Evolutionary conservation across 805 yeast species (phyloP).

Genomic region (Yamadazyma sp.): DNA sequence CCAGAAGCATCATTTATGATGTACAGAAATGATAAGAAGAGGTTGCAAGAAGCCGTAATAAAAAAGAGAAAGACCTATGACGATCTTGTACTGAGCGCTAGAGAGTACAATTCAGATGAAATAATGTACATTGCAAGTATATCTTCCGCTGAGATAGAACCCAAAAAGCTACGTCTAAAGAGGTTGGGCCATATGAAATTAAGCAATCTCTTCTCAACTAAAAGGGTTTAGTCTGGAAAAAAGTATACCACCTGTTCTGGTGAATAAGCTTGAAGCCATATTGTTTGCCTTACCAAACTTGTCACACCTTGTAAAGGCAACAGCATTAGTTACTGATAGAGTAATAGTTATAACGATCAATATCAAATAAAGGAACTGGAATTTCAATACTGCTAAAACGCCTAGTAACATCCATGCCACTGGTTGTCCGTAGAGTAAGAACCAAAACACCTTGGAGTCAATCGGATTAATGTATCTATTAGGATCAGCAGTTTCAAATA

Average conservation of each 20-base stretch:
- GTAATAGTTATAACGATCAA: conserved; percentile 67
- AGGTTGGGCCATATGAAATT: too few species aligned
- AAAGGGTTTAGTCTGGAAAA: conserved; percentile 50
- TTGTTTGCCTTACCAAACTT: conserved; percentile 83
- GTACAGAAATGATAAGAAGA: too few species aligned
- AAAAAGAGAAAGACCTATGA: too few species aligned
- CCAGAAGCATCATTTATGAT: too few species aligned
- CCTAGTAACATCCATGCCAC: conserved; percentile 74
- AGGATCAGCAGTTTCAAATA: conserved; percentile 82
- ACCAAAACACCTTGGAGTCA: conserved; percentile 89
- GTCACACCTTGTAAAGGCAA: conserved; percentile 91
- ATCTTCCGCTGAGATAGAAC: too few species aligned
- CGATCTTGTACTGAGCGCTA: too few species aligned
- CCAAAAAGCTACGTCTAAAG: too few species aligned
- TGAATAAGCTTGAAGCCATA: conserved; percentile 57
- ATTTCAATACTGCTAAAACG: conserved; percentile 71
- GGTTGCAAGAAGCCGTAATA: too few species aligned
- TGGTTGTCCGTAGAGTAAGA: conserved; percentile 72
- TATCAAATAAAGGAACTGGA: conserved; percentile 66
- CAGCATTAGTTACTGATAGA: conserved; percentile 75
- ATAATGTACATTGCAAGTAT: too few species aligned
- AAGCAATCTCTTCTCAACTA: too few species aligned
- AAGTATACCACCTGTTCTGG: conserved; percentile 48
- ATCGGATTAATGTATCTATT: conserved; percentile 77
- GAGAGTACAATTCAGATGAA: too few species aligned